Percentiles rank a stretch among this genome's conserved stretches.
These are phyloP conservation scores for Cyberlindnera subsufficiens DNA, from an alignment of 805 yeast genomes.

Conservation along the genomic window DNA sequence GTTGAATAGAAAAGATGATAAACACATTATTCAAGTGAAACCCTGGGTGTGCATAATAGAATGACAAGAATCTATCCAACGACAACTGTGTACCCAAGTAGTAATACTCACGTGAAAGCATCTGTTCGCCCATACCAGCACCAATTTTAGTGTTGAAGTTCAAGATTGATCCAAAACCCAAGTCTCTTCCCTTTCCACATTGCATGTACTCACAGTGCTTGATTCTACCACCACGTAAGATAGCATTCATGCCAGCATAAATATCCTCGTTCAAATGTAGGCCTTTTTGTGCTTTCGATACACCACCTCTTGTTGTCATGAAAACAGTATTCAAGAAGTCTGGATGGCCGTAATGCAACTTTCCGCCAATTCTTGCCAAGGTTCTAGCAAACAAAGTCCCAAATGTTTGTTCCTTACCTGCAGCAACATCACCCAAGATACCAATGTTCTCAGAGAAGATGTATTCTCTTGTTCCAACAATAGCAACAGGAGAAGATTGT, in stretches of 20 bases:
- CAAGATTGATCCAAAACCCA: constrained; percentile 78
- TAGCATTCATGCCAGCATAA: constrained; percentile 80
- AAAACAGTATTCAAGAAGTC: constrained; percentile 71
- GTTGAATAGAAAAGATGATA: constrained; percentile 61
- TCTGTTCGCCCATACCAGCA: constrained; percentile 88
- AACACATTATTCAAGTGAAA: constrained; percentile 77
- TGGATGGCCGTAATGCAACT: constrained; percentile 83
- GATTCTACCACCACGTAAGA: constrained; percentile 75
- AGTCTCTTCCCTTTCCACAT: constrained; percentile 84
- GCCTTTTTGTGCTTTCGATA: constrained; percentile 80
- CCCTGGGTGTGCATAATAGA: constrained; percentile 84
- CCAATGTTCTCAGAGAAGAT: constrained; percentile 81
- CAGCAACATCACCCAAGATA: constrained; percentile 79
- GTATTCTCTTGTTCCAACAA: constrained; percentile 79
- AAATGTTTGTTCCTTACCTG: constrained; percentile 84
- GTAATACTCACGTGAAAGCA: constrained; percentile 76
- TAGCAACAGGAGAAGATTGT: constrained; percentile 55
- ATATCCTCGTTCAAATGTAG: constrained; percentile 81
- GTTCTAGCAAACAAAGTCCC: constrained; percentile 83
- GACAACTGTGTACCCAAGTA: constrained; percentile 75
- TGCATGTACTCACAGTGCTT: constrained; percentile 80
- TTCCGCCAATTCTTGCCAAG: constrained; percentile 75
- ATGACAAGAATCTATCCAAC: constrained; percentile 70
- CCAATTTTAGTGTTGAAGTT: constrained; percentile 83
- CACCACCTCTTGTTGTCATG: constrained; percentile 84